Base-by-base conservation (phyloP, 352 stramenopile genomes). In the Pythium pyrilobum region DNA sequence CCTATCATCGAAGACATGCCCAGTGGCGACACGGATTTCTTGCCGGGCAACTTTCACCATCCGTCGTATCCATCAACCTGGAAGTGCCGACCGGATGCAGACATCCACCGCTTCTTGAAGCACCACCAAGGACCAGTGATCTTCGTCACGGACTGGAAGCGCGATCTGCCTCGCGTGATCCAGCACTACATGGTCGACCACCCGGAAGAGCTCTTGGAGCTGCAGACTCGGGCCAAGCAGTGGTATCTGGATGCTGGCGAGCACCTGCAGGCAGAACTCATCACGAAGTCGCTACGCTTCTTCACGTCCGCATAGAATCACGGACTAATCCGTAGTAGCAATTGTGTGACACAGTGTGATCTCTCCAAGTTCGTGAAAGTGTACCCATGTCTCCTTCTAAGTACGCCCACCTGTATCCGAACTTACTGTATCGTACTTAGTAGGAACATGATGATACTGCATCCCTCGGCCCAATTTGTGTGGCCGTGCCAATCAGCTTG, bases 1-100 rank as follows among this genome's bases (percentile, higher is more conserved):
- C 75, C 72, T 5, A 81, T 86, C 37, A 62, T 86, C 9, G 75
- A 86, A 53, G 74, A 85, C 36, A 52, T 82, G n/a, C 61, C 67
- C 1, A 18, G 54, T 60, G 15, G 16, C 3, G 45, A 55, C 24
- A 31, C 13, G 4, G 34, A 15, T 20, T 61, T 42, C 23, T 11
- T n/a, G n/a, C 74, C 74, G 3, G 74, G 74, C 28, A 59, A 66
- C 23, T 85, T 85, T 50, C 77, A 67, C 43, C 75, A 86, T 41
- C 75, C 75, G 15, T 75, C 75, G 31, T 86, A 86, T 34, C 75
- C 75, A 18, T 67, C 60, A 39, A 75, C 65, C 4, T 86, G 75
- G 75, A 74, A 73, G 6, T 86, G 75, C 33, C 59, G 72, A 15
- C 68, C 66, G 16, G 66, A 81, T 54, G 28, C 16, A 0, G 75